Base-by-base conservation (phyloP, 306 rosid species). In the Ceratonia siliqua region DNA sequence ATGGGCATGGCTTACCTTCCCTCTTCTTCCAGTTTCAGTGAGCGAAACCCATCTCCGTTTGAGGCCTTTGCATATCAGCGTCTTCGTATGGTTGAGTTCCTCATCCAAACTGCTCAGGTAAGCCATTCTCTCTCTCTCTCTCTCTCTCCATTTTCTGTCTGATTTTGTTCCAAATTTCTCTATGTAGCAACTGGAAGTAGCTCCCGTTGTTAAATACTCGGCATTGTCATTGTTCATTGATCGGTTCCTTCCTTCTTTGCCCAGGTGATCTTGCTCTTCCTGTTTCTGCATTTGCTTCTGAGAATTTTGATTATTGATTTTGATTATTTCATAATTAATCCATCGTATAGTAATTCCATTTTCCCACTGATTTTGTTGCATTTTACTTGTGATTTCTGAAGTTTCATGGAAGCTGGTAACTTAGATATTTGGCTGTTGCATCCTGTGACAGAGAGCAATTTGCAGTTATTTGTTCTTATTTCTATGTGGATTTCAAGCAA, bases 401-500 rank as follows among this genome's bases (percentile, higher is more conserved):
- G 89, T 69, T 81, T 79, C 48, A 48, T 64, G 5, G 35, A 59
- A 79, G 69, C 68, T 46, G 22, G 53, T 48, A 68, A 12, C 67
- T 78, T 67, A 6, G 33, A 21, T n/a, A 73, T 43, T 79, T 89
- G 97, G 94, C 89, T 94, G 9, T 78, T 94, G 81, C 85, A 82
- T 25, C 91, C 97, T 15, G 8, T 86, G 66, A 91, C 88, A 21
- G 86, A 91, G 50, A 88, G 90, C 82, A 80, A 87, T 64, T 62
- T 94, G 84, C 96, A 94, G 54, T 76, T 94, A 15, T 94, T 94
- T 87, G 90, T 82, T 0, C 90, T 94, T 62, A 83, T 91, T 82
- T 89, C 92, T 54, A 32, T 91, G n/a, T 94, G 96, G 97, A 83
- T 91, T 74, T 91, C 97, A 8, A 91, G 87, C 91, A 89, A 94